phyloP scores from a whole-genome alignment of 2,329 filamentous ascomycete species.

The Neofusicoccum laricinum region DNA sequence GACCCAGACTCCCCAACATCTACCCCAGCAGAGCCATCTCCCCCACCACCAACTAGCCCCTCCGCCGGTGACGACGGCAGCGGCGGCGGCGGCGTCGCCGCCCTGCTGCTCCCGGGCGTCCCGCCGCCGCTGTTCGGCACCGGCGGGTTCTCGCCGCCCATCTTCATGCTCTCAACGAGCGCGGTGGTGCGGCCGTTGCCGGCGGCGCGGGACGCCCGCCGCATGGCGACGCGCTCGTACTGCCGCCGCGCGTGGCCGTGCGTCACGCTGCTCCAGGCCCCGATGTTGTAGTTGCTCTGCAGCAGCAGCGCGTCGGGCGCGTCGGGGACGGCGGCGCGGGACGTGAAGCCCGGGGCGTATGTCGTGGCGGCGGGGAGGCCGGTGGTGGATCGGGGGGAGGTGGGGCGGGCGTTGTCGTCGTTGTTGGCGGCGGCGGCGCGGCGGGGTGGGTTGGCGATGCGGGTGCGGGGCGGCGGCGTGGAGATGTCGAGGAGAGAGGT shows the following conservation, averaged over 20 bases:
- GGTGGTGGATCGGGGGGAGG: slow-evolving; percentile 12
- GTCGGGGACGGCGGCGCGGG: slow-evolving; percentile 19
- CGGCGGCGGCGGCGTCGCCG: not conserved
- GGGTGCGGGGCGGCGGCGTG: slow-evolving; percentile 4
- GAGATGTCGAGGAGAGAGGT: slow-evolving; percentile 16
- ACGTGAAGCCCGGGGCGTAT: slow-evolving; percentile 29
- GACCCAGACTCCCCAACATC: too few relatives aligned
- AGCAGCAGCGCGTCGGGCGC: slow-evolving; percentile 20
- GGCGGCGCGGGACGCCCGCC: slow-evolving; percentile 39
- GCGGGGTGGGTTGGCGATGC: slow-evolving; percentile 11
- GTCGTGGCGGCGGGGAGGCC: slow-evolving; percentile 22
- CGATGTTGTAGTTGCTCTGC: slow-evolving; percentile 49
- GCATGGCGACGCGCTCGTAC: slow-evolving; percentile 62
- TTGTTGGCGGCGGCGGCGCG: not conserved
- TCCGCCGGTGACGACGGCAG: not conserved
- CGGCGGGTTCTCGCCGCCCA: not conserved
- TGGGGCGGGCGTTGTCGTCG: not conserved
- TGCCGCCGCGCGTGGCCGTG: slow-evolving; percentile 54
- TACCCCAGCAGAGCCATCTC: not conserved
- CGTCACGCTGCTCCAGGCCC: slow-evolving; percentile 57
- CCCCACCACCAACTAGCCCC: not conserved
- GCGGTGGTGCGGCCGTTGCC: not conserved
- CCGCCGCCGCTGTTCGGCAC: not conserved
- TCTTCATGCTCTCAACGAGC: not conserved
- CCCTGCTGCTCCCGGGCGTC: not conserved